phyloP scores from a whole-genome alignment of 306 rosid species.

The Neltuma alba region DNA sequence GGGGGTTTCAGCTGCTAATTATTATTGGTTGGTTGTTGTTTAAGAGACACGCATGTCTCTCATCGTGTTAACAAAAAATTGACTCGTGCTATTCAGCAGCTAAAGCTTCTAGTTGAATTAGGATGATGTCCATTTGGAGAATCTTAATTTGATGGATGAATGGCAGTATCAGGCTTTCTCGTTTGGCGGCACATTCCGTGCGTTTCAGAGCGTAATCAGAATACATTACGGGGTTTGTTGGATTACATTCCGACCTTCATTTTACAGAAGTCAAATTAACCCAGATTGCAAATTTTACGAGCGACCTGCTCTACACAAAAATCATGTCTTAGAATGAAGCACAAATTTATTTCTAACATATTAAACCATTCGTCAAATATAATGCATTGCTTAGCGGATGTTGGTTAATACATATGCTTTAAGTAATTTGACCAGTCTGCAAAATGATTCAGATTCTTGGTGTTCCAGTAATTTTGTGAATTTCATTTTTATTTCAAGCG shows the following conservation, averaged over 20 bases:
- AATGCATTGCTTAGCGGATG: too few relatives aligned
- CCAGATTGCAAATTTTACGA: too few relatives aligned
- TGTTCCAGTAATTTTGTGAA: too few relatives aligned
- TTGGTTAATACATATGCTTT: too few relatives aligned
- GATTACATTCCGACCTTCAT: too few relatives aligned
- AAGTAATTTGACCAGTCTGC: not conserved
- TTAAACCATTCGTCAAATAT: too few relatives aligned
- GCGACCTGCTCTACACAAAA: too few relatives aligned
- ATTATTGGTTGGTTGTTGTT: conserved; percentile 39
- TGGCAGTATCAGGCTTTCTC: conserved; percentile 17
- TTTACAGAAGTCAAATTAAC: too few relatives aligned
- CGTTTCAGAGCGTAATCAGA: not conserved
- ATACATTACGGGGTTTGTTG: not conserved
- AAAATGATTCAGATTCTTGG: too few relatives aligned
- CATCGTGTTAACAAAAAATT: conserved; percentile 39
- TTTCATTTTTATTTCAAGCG: not conserved
- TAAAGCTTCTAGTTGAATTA: conserved; percentile 16
- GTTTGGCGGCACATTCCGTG: not conserved
- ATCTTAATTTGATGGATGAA: conserved; percentile 9
- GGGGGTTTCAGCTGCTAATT: conserved; percentile 36
- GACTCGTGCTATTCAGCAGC: conserved; percentile 28
- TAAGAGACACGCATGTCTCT: conserved; percentile 30
- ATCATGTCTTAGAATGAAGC: too few relatives aligned
- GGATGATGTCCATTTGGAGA: conserved; percentile 29
- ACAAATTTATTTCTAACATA: too few relatives aligned